Percentiles rank a stretch among this genome's conserved stretches.
Evolutionary conservation across 345 rosid genomes (phyloP).

Genomic region (Excoecaria agallocha): DNA sequence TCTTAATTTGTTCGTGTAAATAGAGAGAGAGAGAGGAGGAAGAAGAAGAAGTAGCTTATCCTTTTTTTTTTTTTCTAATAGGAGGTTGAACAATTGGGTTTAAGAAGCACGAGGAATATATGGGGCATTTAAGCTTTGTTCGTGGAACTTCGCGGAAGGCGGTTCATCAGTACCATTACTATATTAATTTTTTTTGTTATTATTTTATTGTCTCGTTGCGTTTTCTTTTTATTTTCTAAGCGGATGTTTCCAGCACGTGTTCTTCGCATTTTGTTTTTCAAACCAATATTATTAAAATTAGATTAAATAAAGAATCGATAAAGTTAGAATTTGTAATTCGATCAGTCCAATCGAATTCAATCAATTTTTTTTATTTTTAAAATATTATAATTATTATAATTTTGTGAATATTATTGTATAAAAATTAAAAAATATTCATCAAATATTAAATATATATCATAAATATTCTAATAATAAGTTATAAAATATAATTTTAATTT

Average conservation of each 20-base stretch:
- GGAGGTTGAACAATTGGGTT: background rate
- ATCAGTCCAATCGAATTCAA: too few species aligned
- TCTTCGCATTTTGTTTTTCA: conserved; percentile 19
- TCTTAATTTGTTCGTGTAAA: too few species aligned
- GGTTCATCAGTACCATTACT: background rate
- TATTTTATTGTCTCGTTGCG: background rate
- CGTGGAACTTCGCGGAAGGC: conserved; percentile 10
- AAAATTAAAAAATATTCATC: too few species aligned
- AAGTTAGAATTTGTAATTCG: too few species aligned
- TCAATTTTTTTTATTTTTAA: too few species aligned
- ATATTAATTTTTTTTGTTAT: background rate
- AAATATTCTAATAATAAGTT: too few species aligned
- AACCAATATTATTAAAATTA: too few species aligned
- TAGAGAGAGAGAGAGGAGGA: background rate
- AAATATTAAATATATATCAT: too few species aligned
- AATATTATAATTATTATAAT: too few species aligned
- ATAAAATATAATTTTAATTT: too few species aligned
- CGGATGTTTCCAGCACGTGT: conserved; percentile 41
- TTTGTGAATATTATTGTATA: too few species aligned
- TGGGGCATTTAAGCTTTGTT: conserved; percentile 28
- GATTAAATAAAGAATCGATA: too few species aligned
- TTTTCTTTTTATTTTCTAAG: background rate
- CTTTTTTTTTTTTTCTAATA: background rate
- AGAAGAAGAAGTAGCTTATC: background rate
- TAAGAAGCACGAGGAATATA: conserved; percentile 53